Conservation (phyloP, 1,284 basidiomycete species). For the Cryptococcus sp. region DNA sequence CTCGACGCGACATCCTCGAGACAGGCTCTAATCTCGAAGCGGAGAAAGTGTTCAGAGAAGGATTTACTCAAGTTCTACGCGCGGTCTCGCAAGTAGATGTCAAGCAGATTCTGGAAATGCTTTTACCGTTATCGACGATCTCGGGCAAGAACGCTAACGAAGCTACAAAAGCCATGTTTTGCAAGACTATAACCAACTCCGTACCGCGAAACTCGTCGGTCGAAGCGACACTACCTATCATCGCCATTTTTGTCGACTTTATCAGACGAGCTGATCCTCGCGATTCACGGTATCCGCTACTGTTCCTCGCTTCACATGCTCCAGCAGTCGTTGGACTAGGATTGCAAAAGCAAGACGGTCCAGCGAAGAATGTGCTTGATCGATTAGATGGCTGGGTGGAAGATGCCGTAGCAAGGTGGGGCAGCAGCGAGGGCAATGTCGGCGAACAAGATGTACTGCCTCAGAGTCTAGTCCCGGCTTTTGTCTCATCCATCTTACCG, state of each 20-base stretch:
- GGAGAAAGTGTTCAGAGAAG: constrained; percentile 25
- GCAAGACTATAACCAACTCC: constrained; percentile 14
- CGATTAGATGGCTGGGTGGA: constrained; percentile 12
- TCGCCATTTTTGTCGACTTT: constrained; percentile 13
- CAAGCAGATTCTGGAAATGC: constrained; percentile 16
- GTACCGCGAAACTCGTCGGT: constrained; percentile 7
- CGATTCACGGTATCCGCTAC: constrained; percentile 16
- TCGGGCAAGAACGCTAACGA: constrained; percentile 18
- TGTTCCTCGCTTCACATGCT: constrained; percentile 21
- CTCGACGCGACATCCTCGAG: constrained; percentile 18
- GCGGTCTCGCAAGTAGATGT: constrained; percentile 6
- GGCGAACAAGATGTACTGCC: constrained; percentile 8
- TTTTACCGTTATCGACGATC: constrained; percentile 23
- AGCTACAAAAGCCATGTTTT: constrained; percentile 8
- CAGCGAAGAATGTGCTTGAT: constrained; percentile 14
- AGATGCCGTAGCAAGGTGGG: constrained; percentile 10
- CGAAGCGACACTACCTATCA: background rate
- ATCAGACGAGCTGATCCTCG: constrained; percentile 7
- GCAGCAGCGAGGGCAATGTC: background rate
- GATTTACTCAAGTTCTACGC: constrained; percentile 16
- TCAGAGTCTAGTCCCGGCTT: constrained; percentile 3
- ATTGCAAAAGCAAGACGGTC: constrained; percentile 9
- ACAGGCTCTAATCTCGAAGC: constrained; percentile 17
- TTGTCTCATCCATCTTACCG: constrained; percentile 3
- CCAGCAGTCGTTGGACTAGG: constrained; percentile 8